phyloP scores from a whole-genome alignment of 2,329 filamentous ascomycete species.

The Orbilia javanica region DNA sequence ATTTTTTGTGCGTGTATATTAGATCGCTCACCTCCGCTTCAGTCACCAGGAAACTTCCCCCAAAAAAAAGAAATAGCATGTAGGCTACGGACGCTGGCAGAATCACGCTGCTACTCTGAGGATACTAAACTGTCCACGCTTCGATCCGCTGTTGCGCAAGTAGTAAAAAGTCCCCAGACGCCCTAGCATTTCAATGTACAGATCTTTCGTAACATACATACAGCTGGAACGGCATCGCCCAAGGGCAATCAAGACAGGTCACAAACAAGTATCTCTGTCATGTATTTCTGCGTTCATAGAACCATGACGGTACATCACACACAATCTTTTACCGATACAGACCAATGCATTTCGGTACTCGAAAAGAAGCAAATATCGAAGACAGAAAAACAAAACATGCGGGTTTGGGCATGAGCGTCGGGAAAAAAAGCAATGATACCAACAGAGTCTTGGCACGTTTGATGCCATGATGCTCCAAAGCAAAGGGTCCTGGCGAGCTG shows the following conservation, averaged over 20 bases:
- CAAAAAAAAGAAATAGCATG: conserved; percentile 24
- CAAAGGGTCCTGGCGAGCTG: conserved; percentile 40
- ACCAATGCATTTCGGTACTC: conserved; percentile 54
- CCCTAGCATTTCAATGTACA: conserved; percentile 23
- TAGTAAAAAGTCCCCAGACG: conserved; percentile 29
- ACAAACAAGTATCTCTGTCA: conserved; percentile 17
- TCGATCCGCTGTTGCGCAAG: conserved; percentile 12
- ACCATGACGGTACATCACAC: conserved; percentile 30
- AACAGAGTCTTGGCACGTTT: conserved; percentile 55
- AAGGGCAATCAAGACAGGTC: conserved; percentile 24
- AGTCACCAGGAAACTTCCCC: conserved; percentile 22
- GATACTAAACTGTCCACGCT: conserved; percentile 23
- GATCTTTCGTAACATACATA: conserved; percentile 16
- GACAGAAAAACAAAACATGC: conserved; percentile 49
- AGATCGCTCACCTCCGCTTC: conserved; percentile 38
- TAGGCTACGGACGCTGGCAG: conserved; percentile 43
- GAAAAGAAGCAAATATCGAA: conserved; percentile 48
- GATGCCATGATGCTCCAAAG: conserved; percentile 52
- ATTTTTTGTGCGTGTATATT: conserved; percentile 32
- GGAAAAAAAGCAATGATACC: conserved; percentile 47
- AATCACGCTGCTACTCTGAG: conserved; percentile 23
- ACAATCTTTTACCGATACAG: conserved; percentile 35
- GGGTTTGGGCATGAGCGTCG: conserved; percentile 32
- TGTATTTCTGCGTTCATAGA: background rate
- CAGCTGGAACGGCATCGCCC: conserved; percentile 30